A percentile compares a stretch with the other conserved stretches of the same genome.
Evolutionary conservation across 441 rosid genomes (phyloP).

Genomic region (Erysimum cheiri): DNA sequence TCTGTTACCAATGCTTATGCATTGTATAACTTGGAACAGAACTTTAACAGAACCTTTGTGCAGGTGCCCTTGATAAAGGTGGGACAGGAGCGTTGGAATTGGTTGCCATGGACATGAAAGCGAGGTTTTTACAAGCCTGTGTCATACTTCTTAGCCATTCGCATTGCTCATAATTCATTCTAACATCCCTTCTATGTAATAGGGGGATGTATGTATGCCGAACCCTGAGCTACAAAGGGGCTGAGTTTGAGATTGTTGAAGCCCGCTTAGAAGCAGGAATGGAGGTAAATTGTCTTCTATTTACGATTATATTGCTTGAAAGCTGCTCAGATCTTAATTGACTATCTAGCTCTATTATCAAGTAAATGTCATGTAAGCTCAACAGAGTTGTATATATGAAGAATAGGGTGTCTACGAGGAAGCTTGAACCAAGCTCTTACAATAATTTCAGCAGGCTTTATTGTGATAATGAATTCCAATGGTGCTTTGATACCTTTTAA

Average conservation of each 20-base stretch:
- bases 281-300: conserved; percentile 63
- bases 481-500: conserved; percentile 26
- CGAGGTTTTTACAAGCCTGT: conserved; percentile 63
- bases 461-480: conserved; percentile 28
- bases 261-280: conserved; percentile 89
- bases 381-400: conserved; percentile 8
- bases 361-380: conserved; percentile 30
- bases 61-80: conserved; percentile 98
- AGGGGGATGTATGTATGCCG: conserved; percentile 99
- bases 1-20: conserved; percentile 18
- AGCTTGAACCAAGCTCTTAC: conserved; percentile 33
- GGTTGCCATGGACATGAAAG: conserved; percentile 99
- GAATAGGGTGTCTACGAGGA: conserved; percentile 9
- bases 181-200: conserved; percentile 44
- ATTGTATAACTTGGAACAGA: conserved; percentile 13
- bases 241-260: conserved; percentile 93
- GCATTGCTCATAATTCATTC: conserved; percentile 32
- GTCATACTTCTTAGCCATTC: conserved; percentile 21
- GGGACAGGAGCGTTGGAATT: conserved; percentile 99
- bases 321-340: conserved; percentile 15
- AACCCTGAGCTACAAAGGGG: conserved; percentile 97
- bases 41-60: conserved; percentile 38
- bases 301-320: conserved; percentile 10
- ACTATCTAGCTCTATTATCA: conserved; percentile 24
- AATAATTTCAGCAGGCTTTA: conserved; percentile 26